Percentiles rank a stretch among this genome's conserved stretches.
phyloP scores from a whole-genome alignment of 2,329 filamentous ascomycete species.

The Xylaria sp. region DNA sequence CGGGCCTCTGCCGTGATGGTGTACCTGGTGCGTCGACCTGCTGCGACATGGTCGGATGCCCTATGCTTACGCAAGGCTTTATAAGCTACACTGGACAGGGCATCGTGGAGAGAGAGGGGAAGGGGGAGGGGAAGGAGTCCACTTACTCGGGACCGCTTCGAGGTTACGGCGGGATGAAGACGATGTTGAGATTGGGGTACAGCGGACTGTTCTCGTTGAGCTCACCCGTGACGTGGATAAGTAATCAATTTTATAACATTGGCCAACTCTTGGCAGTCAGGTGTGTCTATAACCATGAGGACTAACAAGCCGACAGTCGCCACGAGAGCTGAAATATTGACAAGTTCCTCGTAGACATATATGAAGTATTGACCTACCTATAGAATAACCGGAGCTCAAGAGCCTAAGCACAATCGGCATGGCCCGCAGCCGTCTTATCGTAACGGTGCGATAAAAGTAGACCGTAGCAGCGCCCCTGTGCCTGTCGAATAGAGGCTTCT shows the following conservation, averaged over 20 bases:
- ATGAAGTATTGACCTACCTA: constrained; percentile 13
- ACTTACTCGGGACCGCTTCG: constrained; percentile 22
- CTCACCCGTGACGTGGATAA: constrained; percentile 12
- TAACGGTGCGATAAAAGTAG: constrained; percentile 8
- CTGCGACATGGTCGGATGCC: constrained; percentile 20
- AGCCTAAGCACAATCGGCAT: constrained; percentile 5
- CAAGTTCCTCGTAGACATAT: not conserved
- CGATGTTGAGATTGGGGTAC: constrained; percentile 3
- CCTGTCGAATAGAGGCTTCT: constrained; percentile 3
- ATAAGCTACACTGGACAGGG: constrained; percentile 25
- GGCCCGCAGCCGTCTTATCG: constrained; percentile 19
- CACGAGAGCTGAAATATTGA: constrained; percentile 11
- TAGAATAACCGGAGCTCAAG: constrained; percentile 12
- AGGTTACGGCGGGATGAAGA: constrained; percentile 13
- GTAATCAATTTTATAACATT: constrained; percentile 22
- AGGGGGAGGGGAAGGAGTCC: not conserved
- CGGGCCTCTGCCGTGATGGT: constrained; percentile 29
- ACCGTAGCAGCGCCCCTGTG: not conserved
- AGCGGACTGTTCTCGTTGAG: constrained; percentile 9
- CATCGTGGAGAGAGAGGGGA: not conserved
- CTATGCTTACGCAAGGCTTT: constrained; percentile 25
- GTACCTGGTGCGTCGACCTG: constrained; percentile 15
- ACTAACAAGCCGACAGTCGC: constrained; percentile 1
- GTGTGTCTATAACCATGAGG: constrained; percentile 4
- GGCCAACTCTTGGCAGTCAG: not conserved